Conservation (phyloP, 331 rosid genomes). For the Quercus lobata region DNA sequence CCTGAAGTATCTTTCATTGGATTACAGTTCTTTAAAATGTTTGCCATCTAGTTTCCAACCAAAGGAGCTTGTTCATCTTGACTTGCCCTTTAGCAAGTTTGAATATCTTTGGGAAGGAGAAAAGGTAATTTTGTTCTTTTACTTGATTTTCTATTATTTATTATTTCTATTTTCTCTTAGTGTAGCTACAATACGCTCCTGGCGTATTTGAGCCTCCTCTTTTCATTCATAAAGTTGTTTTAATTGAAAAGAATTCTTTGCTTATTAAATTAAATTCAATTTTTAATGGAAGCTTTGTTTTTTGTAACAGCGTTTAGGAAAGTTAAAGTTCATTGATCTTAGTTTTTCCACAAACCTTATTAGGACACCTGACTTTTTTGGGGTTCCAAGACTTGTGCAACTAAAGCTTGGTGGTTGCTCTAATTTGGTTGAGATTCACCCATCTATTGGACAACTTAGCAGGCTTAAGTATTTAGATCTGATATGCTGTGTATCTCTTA, state of each 20-base stretch:
- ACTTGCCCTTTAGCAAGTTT: not conserved
- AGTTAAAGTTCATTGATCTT: not conserved
- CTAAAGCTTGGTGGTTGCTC: not conserved
- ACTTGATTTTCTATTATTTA: not conserved
- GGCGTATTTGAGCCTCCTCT: not conserved
- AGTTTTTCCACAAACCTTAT: not conserved
- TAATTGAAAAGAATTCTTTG: no score
- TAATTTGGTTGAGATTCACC: not conserved
- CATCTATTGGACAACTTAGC: not conserved
- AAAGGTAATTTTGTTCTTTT: slow-evolving; percentile 2
- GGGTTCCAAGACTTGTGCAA: not conserved
- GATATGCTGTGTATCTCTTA: fast-evolving
- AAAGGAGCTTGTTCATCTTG: not conserved
- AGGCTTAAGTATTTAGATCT: no score
- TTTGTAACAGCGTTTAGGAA: not conserved
- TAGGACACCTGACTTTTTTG: not conserved
- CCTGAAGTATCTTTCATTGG: not conserved
- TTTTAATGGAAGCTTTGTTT: no score
- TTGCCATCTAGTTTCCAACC: no score
- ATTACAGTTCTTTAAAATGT: no score
- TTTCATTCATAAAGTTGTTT: no score
- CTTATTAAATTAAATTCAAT: no score
- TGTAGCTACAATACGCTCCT: not conserved
- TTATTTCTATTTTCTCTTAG: no score
- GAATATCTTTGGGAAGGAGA: slow-evolving; percentile 1